Conservation (phyloP, 768 basidiomycete species). For the Phylloporus sp. region DNA sequence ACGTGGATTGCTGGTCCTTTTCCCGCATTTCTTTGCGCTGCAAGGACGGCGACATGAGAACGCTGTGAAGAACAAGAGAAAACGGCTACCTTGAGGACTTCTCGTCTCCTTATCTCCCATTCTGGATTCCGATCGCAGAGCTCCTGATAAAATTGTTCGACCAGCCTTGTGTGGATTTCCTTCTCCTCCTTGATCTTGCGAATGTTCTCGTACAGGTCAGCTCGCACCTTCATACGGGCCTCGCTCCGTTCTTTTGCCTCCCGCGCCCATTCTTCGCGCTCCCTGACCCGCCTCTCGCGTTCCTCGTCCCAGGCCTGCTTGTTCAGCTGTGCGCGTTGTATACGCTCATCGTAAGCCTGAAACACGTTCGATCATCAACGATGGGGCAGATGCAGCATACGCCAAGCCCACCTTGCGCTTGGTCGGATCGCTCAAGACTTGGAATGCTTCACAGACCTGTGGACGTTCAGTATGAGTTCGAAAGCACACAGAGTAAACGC, state of each 20-base stretch:
- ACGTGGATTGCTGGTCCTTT: constrained; percentile 20
- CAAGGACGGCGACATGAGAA: constrained; percentile 9
- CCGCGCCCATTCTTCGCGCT: constrained; percentile 52
- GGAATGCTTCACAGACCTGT: constrained; percentile 62
- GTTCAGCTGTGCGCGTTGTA: constrained; percentile 27
- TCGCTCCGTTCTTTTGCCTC: constrained; percentile 45
- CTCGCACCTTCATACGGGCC: constrained; percentile 43
- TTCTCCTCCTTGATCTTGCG: constrained; percentile 40
- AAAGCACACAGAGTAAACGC: constrained; percentile 9
- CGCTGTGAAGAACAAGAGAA: neutral
- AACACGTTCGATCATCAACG: neutral
- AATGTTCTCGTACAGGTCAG: constrained; percentile 34
- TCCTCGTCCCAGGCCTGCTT: constrained; percentile 32
- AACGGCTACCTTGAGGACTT: constrained; percentile 44
- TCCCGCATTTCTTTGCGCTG: constrained; percentile 31
- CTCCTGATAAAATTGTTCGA: constrained; percentile 51
- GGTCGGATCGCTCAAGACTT: constrained; percentile 48
- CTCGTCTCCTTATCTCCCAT: constrained; percentile 52
- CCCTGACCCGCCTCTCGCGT: constrained; percentile 39
- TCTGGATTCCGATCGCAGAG: constrained; percentile 55
- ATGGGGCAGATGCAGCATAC: neutral
- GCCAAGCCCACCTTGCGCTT: constrained; percentile 46
- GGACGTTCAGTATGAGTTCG: constrained; percentile 17
- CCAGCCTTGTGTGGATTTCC: constrained; percentile 38
- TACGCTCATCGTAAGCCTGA: constrained; percentile 46